phyloP scores from a whole-genome alignment of 2,329 filamentous ascomycete genomes.

The Phoma sp. region DNA sequence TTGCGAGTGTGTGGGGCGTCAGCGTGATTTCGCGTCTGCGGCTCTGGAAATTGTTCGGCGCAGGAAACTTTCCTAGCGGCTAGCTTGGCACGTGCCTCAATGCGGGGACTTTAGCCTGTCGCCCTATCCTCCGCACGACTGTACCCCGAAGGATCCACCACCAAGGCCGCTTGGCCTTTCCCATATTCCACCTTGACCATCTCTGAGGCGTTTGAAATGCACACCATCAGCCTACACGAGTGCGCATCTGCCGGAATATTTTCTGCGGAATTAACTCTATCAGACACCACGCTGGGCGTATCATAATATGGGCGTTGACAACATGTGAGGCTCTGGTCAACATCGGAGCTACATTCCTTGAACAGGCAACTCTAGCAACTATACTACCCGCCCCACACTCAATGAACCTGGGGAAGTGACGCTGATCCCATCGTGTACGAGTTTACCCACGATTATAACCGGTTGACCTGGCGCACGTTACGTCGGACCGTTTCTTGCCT shows the following conservation, averaged over 20 bases:
- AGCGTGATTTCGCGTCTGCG: slow-evolving; percentile 5
- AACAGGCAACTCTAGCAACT: not conserved
- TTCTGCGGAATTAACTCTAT: not conserved
- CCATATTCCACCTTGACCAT: not conserved
- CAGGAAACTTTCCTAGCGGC: slow-evolving; percentile 17
- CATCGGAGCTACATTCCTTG: slow-evolving; percentile 1
- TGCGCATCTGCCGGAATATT: slow-evolving; percentile 4
- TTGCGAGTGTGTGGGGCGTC: not conserved
- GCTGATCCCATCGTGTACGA: slow-evolving; percentile 8
- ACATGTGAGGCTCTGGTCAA: not conserved
- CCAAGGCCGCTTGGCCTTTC: slow-evolving; percentile 22
- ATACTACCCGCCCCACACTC: slow-evolving; percentile 13
- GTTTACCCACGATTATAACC: slow-evolving; percentile 17
- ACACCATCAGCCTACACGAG: not conserved
- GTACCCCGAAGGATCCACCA: slow-evolving; percentile 37
- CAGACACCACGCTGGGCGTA: not conserved
- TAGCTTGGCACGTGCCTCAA: slow-evolving; percentile 11
- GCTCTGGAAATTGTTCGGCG: slow-evolving; percentile 21
- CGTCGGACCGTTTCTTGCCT: slow-evolving; percentile 5
- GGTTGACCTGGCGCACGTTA: slow-evolving; percentile 8
- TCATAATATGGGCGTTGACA: too few relatives aligned
- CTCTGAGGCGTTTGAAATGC: not conserved
- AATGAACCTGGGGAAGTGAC: slow-evolving; percentile 14
- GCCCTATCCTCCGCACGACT: slow-evolving; percentile 28
- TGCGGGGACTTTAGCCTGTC: slow-evolving; percentile 42